These are phyloP conservation scores for Exobasidium rhododendri DNA, from an alignment of 1,284 basidiomycete species.

Conservation along the genomic window DNA sequence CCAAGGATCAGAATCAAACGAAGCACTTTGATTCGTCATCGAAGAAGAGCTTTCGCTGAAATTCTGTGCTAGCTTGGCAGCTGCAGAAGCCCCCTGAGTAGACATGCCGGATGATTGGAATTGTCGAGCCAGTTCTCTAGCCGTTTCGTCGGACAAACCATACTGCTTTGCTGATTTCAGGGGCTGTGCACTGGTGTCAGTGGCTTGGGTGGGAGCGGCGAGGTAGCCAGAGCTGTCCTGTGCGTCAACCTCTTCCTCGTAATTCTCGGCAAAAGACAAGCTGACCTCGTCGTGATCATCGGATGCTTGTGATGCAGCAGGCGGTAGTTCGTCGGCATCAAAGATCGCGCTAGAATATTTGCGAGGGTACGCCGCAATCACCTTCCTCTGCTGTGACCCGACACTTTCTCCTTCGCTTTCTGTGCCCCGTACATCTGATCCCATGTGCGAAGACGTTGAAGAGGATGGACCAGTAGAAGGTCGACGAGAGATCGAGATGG, in stretches of 20 bases:
- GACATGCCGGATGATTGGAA: constrained; percentile 14
- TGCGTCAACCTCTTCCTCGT: constrained; percentile 14
- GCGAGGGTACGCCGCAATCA: constrained; percentile 1
- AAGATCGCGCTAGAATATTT: constrained; percentile 4
- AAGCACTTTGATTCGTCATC: not conserved
- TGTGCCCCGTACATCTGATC: not conserved
- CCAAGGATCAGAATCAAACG: not conserved
- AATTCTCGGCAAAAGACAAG: constrained; percentile 16
- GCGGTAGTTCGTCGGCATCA: constrained; percentile 9
- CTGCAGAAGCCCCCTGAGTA: constrained; percentile 4
- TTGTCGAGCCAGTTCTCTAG: constrained; percentile 16
- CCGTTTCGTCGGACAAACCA: constrained; percentile 13
- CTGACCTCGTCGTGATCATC: constrained; percentile 4
- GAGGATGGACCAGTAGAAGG: not conserved
- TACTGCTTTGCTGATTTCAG: not conserved
- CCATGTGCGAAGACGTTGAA: not conserved
- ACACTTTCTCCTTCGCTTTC: not conserved
- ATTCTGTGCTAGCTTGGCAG: constrained; percentile 11
- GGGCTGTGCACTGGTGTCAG: not conserved
- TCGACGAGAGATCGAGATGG: not conserved
- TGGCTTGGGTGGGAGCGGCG: not conserved
- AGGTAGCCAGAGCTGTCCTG: not conserved
- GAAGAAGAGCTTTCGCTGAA: not conserved
- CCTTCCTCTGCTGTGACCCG: not conserved
- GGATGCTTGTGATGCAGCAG: not conserved